phyloP scores from a whole-genome alignment of 441 rosid genomes.

The Francoa sonchifolia region DNA sequence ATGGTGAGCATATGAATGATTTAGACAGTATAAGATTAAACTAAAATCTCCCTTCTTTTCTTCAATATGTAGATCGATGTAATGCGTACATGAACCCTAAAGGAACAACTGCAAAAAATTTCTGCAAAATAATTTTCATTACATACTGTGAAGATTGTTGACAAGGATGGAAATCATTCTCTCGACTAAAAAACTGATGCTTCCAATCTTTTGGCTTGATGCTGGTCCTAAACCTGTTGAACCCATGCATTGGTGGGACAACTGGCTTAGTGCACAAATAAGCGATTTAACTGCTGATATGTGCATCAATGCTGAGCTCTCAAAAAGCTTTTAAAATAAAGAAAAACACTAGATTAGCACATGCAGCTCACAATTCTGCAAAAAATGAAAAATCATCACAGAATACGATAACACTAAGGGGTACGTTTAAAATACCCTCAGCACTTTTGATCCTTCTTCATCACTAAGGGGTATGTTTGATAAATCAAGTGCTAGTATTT shows the following conservation, averaged over 20 bases:
- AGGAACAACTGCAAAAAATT: slow-evolving; percentile 4
- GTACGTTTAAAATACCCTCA: no score
- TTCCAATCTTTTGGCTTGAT: slow-evolving; percentile 69
- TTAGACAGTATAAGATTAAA: no score
- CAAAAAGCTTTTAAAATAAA: slow-evolving; percentile 59
- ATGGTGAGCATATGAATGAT: no score
- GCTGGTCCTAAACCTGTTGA: slow-evolving; percentile 65
- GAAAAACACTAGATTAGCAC: slow-evolving; percentile 32
- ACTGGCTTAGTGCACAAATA: slow-evolving; percentile 71
- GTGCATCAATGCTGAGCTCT: slow-evolving; percentile 98
- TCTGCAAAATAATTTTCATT: slow-evolving; percentile 11
- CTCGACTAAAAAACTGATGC: slow-evolving; percentile 81
- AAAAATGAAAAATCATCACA: background rate
- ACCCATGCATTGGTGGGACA: slow-evolving; percentile 82
- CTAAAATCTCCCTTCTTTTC: no score
- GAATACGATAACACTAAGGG: no score
- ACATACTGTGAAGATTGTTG: slow-evolving; percentile 97
- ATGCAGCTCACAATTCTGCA: slow-evolving; percentile 13
- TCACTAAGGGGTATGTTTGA: no score
- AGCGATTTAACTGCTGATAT: slow-evolving; percentile 93
- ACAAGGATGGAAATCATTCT: slow-evolving; percentile 89
- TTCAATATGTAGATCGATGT: no score
- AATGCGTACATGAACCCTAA: background rate
- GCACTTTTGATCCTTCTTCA: no score
- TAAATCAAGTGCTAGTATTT: no score